Conservation (phyloP, 495 filamentous ascomycete genomes). For the Jackrogersella minutella region DNA sequence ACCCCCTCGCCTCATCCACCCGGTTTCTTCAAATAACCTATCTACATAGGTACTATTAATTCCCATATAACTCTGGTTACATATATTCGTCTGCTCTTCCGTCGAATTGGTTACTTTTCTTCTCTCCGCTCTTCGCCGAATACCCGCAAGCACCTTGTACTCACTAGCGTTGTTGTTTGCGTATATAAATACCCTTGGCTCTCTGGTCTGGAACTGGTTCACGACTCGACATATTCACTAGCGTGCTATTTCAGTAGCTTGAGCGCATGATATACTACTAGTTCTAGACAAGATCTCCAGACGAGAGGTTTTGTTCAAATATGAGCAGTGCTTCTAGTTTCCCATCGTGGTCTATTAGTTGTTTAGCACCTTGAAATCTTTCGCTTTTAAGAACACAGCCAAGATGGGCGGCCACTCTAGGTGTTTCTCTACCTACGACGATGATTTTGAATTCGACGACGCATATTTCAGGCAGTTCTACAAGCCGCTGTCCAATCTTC, state of each 20-base stretch:
- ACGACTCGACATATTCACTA: slow-evolving; percentile 16
- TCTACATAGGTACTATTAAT: slow-evolving; percentile 21
- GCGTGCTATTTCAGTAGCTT: slow-evolving; percentile 30
- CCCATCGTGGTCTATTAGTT: slow-evolving; percentile 30
- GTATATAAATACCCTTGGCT: slow-evolving; percentile 28
- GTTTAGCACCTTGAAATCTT: slow-evolving; percentile 32
- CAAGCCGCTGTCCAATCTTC: slow-evolving; percentile 66
- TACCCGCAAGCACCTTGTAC: slow-evolving; percentile 29
- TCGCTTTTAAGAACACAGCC: slow-evolving; percentile 5
- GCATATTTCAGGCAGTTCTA: slow-evolving; percentile 65
- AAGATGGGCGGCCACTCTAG: slow-evolving; percentile 45
- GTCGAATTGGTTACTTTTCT: slow-evolving; percentile 34
- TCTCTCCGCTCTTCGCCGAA: slow-evolving; percentile 28
- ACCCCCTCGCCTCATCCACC: slow-evolving; percentile 34
- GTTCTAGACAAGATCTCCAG: slow-evolving; percentile 28
- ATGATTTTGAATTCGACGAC: slow-evolving; percentile 61
- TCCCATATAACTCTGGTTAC: slow-evolving; percentile 31
- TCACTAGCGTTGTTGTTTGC: slow-evolving; percentile 12
- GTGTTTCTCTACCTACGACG: slow-evolving; percentile 50
- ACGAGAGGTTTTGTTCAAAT: slow-evolving; percentile 27
- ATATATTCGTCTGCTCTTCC: slow-evolving; percentile 31
- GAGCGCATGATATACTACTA: slow-evolving; percentile 39
- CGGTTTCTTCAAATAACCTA: slow-evolving; percentile 15
- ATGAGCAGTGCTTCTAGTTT: slow-evolving; percentile 39
- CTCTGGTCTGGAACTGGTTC: slow-evolving; percentile 11